Conservation (phyloP, 768 basidiomycete species). For the Suillus weaverae region DNA sequence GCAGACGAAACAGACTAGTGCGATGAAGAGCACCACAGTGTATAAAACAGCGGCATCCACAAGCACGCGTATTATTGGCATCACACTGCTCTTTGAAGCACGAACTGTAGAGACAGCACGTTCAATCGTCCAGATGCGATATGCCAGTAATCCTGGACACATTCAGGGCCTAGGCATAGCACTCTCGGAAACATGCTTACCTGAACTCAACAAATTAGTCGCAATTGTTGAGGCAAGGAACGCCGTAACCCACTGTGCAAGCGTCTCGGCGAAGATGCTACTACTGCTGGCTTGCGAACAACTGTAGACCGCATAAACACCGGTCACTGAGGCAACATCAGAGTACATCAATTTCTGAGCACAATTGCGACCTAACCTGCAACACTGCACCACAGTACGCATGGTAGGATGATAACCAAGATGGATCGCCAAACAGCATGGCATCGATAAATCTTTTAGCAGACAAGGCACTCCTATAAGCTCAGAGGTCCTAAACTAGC, state of each 20-base stretch:
- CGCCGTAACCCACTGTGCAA: slow-evolving; percentile 4
- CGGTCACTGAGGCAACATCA: not conserved
- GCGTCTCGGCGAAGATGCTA: slow-evolving; percentile 2
- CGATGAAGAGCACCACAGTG: slow-evolving; percentile 2
- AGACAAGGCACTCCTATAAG: not conserved
- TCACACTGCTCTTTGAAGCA: not conserved
- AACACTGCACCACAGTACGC: slow-evolving; percentile 8
- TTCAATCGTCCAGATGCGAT: slow-evolving; percentile 11
- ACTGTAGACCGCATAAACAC: slow-evolving; percentile 3
- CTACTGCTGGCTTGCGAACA: slow-evolving; percentile 6
- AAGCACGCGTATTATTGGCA: slow-evolving; percentile 7
- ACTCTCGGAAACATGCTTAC: not conserved
- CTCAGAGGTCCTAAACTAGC: not conserved
- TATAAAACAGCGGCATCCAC: slow-evolving; percentile 9
- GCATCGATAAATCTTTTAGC: slow-evolving; percentile 17
- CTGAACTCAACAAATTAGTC: slow-evolving; percentile 6
- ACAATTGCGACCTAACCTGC: not conserved
- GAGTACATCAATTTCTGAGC: not conserved
- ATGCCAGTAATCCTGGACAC: slow-evolving; percentile 7
- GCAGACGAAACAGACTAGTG: slow-evolving; percentile 7
- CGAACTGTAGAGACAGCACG: not conserved
- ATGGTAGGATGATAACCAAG: slow-evolving; percentile 10
- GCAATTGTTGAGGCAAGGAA: slow-evolving; percentile 5
- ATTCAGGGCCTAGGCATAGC: not conserved
- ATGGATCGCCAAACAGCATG: slow-evolving; percentile 15